These are phyloP conservation scores for Claviceps spartinae DNA, from an alignment of 2,329 filamentous ascomycete genomes.

Conservation along the genomic window DNA sequence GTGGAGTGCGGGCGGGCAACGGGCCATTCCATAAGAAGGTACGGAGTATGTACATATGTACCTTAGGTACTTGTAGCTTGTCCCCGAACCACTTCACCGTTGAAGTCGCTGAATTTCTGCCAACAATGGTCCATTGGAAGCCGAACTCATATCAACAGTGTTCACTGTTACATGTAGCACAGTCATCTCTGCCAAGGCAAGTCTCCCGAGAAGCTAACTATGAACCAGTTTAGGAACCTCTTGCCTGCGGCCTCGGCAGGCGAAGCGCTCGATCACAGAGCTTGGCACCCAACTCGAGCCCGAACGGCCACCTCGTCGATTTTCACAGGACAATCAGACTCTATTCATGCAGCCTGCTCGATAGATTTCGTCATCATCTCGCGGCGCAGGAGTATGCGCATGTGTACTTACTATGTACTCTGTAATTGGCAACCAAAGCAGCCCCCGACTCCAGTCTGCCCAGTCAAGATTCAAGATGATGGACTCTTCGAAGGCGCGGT, in stretches of 20 bases:
- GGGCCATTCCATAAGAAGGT: not conserved
- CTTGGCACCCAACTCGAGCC: constrained; percentile 23
- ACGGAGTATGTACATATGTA: too few species aligned
- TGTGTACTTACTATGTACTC: too few species aligned
- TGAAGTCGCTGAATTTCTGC: not conserved
- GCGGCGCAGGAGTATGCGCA: constrained; percentile 5
- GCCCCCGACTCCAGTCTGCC: not conserved
- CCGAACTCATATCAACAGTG: not conserved
- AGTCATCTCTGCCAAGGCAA: too few species aligned
- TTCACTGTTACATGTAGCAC: too few species aligned
- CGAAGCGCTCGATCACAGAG: not conserved
- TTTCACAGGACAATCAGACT: constrained; percentile 18
- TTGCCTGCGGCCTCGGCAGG: not conserved
- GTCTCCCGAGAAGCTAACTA: too few species aligned
- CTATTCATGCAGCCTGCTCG: too few species aligned
- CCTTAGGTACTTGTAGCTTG: too few species aligned
- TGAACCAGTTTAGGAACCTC: too few species aligned
- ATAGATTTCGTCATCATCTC: constrained; percentile 21
- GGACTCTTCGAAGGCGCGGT: not conserved
- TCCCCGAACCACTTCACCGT: not conserved
- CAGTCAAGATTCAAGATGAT: not conserved
- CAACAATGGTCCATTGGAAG: not conserved
- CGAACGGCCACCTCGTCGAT: constrained; percentile 10
- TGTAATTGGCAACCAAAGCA: constrained; percentile 4
- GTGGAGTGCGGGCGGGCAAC: not conserved